Evolutionary conservation across 805 yeast species (phyloP), one percentile per base, ranked within the genome.

Genomic region (Torulaspora maleeae): DNA sequence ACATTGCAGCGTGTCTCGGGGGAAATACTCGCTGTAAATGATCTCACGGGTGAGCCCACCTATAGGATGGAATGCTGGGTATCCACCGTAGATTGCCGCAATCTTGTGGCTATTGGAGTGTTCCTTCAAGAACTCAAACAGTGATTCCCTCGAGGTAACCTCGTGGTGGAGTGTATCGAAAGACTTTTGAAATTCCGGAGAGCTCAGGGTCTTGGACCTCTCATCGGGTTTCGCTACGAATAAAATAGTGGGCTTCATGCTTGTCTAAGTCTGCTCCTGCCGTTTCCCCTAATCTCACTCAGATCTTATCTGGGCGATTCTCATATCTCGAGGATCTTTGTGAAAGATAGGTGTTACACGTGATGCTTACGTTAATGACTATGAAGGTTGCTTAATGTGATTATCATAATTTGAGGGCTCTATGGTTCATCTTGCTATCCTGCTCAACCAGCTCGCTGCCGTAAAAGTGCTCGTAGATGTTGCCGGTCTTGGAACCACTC

Each of bases 81-180:
- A 79, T 0, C 81, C 82, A 1, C 77, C 80, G 58, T 79, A 81
- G 10, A 81, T 76, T 7, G 78, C 86, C 7, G 57, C 66, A 12
- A 63, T 52, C 32, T 53, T 49, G 35, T 15, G 35, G 7, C 38
- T 32, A 2, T 51, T 27, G n/a, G 44, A 27, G 27, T 49, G 56
- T 3, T 45, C 43, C 3, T 30, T 28, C 19, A 61, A 35, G 39
- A 44, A 57, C 16, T 41, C 16, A 7, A 58, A 16, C 19, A 59
- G 52, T 2, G 37, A 44, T 8, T 55, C 55, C 33, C 49, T 47
- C 1, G 57, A 45, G 2, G 40, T 35, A 9, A 59, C 24, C 4
- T 42, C 43, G 39, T 52, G 43, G 25, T 52, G 38, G 5, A 58
- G 22, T 11, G 45, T 22, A 19, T 48, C 44, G 36, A 55, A 61